These are phyloP conservation scores for Daphne laureola DNA, from an alignment of 441 rosid genomes.

Conservation along the genomic window DNA sequence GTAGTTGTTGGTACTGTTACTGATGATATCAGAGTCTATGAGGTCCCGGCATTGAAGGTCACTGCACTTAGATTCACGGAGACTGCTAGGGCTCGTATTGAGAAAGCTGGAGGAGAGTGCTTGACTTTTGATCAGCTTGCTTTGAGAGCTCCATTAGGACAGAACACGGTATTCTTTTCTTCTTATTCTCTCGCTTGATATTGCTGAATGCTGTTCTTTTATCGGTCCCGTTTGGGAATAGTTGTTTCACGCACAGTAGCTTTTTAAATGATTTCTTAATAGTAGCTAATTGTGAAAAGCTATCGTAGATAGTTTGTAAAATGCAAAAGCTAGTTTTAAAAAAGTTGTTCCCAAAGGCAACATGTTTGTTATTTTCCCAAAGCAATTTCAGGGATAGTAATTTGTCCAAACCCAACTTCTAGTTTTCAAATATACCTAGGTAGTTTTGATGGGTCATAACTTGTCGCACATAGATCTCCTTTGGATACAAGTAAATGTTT, in stretches of 20 bases:
- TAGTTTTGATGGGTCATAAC: too few relatives aligned
- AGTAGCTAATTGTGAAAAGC: too few relatives aligned
- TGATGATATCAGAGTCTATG: constrained; percentile 73
- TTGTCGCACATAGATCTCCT: too few relatives aligned
- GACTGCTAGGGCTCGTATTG: constrained; percentile 82
- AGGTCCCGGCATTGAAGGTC: constrained; percentile 74
- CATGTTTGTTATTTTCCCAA: too few relatives aligned
- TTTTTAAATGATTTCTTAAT: too few relatives aligned
- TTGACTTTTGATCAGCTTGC: constrained; percentile 92
- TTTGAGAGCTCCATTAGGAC: constrained; percentile 82
- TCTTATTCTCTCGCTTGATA: not conserved
- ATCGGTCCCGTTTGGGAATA: too few relatives aligned
- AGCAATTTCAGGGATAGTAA: not conserved
- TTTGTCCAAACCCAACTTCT: not conserved
- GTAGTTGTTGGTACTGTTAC: constrained; percentile 86
- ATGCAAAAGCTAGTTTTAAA: too few relatives aligned
- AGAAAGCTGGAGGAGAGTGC: constrained; percentile 96
- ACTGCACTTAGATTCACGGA: constrained; percentile 84
- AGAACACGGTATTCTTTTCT: constrained; percentile 63
- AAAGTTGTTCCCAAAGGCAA: too few relatives aligned
- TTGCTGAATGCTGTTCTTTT: not conserved
- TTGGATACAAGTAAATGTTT: too few relatives aligned
- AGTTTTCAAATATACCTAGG: too few relatives aligned
- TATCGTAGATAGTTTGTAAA: too few relatives aligned
- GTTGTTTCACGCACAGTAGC: too few relatives aligned